Evolutionary conservation across 768 basidiomycete genomes (phyloP), one percentile per base, ranked within the genome.

Genomic region (Panaeolus cyanescens): DNA sequence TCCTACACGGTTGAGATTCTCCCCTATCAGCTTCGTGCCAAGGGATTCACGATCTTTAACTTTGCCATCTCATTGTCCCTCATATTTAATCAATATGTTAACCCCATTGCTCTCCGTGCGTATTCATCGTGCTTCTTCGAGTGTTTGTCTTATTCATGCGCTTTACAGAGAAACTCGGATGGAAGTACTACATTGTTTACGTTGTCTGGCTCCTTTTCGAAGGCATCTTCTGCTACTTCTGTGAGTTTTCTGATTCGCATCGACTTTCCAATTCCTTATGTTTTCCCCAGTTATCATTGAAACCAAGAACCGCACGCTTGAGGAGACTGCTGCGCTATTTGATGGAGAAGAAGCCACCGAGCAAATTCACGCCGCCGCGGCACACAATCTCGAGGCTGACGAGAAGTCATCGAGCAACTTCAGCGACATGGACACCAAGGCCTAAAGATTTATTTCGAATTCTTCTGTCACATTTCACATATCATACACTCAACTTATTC

Each of bases 1-100:
- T 85, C 89, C 0, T 95, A 95, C 78, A 91, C 92, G 40, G 83
- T 95, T 64, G 95, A 96, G 74, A 95, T 96, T 74, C 77, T 95
- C 55, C 93, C 93, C 5, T 94, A 83, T 78, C 76, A 79, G 31
- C 79, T 95, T 59, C 92, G 93, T 72, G 92, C 92, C 65, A 95
- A 93, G 80, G 92, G 93, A 58, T 88, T 92, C 79, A 90, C 83
- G 65, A 68, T 94, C 59, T 92, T 94, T 81, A 90, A 86, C 75
- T 90, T 95, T 71, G 77, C 84, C 60, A 85, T 92, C 71, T 92
- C 91, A 12, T 65, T 89, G 58, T 83, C 92, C 6, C 86, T 95
- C 65, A 91, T 96, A 73, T 92, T 96, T 76, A 94, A 93, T 72
- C 92, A 93, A 75, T 92, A 93, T 69, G 86, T 89, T 71, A 94